Conservation (phyloP, 495 filamentous ascomycete species). For the Immersiella caudata region DNA sequence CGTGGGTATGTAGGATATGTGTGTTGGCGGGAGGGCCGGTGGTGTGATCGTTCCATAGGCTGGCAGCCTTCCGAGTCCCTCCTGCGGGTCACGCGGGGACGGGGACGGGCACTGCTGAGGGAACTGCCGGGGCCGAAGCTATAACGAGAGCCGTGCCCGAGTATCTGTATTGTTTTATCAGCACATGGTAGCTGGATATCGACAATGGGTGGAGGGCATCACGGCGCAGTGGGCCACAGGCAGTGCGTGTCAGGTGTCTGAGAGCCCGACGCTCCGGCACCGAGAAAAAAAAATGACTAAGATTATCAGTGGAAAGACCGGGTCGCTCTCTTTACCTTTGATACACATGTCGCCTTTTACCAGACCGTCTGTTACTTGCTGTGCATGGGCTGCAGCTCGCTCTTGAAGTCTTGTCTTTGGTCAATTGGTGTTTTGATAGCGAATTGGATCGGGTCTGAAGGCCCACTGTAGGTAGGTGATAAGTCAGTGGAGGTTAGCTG, state of each 20-base stretch:
- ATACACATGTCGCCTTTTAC: constrained; percentile 21
- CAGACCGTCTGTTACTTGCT: not conserved
- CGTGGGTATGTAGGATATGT: constrained; percentile 6
- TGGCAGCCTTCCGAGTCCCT: not conserved
- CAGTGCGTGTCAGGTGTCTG: not conserved
- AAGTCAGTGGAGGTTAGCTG: constrained; percentile 5
- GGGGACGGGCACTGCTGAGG: not conserved
- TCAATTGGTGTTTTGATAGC: constrained; percentile 13
- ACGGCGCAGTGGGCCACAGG: not conserved
- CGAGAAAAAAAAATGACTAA: not conserved
- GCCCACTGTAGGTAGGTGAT: constrained; percentile 4
- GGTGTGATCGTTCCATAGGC: constrained; percentile 22
- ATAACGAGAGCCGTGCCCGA: constrained; percentile 20
- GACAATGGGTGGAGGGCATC: not conserved
- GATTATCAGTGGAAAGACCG: not conserved
- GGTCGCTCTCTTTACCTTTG: constrained; percentile 23
- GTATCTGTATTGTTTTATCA: constrained; percentile 26
- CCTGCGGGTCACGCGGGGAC: not conserved
- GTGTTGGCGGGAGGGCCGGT: not conserved
- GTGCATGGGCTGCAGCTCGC: not conserved
- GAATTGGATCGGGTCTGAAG: constrained; percentile 6
- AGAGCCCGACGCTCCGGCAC: not conserved
- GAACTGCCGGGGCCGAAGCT: constrained; percentile 2
- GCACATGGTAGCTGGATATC: constrained; percentile 7
- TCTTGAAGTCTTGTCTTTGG: not conserved